Evolutionary conservation across 306 rosid genomes (phyloP), one percentile per base, ranked within the genome.

Genomic region (Urtica urens): DNA sequence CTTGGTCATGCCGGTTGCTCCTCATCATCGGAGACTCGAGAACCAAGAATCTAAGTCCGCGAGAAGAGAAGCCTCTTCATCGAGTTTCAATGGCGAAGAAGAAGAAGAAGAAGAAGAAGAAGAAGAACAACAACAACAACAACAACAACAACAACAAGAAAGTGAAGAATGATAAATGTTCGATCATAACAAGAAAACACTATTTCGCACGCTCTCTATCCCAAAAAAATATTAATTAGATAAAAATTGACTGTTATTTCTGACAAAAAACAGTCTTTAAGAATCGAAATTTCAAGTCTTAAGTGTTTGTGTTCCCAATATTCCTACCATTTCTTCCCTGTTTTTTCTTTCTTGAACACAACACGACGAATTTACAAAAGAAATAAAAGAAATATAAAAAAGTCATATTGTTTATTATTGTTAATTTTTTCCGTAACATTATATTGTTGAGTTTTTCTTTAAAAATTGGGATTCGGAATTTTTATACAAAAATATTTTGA

Each of bases 101-200:
- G 10, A n/a, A 4, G 33, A 28, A 4, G 10, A 28, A 10, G 40
- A 35, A 3, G 33, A 87, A 46, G 68, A 13, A 10, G 49, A 11
- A 0, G 30, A 45, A 11, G 49, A 45, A 8, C n/a, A n/a, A n/a
- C n/a, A n/a, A n/a, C n/a, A n/a, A n/a, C n/a, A n/a, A n/a, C n/a
- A n/a, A n/a, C n/a, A n/a, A n/a, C n/a, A n/a, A n/a, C n/a, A n/a
- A n/a, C n/a, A n/a, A n/a, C n/a, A n/a, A n/a, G n/a, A n/a, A n/a
- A n/a, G n/a, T n/a, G n/a, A n/a, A n/a, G n/a, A n/a, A n/a, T n/a
- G n/a, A n/a, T n/a, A 17, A 87, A 49, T 64, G 55, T 30, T 58
- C 59, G 67, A 85, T 77, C 96, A 79, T 82, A 85, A 77, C 80
- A n/a, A n/a, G n/a, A n/a, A n/a, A n/a, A n/a, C n/a, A n/a, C n/a